Conservation (phyloP, 371 early-diverging fungal genomes). For the Blakeslea trispora region DNA sequence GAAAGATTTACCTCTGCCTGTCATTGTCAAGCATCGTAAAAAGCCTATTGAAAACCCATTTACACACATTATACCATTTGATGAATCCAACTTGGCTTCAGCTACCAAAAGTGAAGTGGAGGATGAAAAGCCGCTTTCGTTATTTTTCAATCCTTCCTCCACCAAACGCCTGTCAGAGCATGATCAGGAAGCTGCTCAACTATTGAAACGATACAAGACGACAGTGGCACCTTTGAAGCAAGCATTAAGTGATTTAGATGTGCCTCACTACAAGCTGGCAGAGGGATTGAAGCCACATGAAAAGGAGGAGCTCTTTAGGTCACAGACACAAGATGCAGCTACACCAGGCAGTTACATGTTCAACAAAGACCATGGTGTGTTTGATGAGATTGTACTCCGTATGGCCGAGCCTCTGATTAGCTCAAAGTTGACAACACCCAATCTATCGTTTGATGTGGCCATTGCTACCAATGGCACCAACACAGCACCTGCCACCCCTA, state of each 20-base stretch:
- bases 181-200: not conserved
- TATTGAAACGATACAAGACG: constrained; percentile 6
- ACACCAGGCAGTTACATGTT: constrained; percentile 47
- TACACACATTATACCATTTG: constrained; percentile 52
- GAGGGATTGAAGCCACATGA: constrained; percentile 24
- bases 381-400: constrained; percentile 36
- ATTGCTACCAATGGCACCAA: constrained; percentile 2
- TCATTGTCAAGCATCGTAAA: constrained; percentile 41
- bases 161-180: constrained; percentile 1
- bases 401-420: constrained; percentile 42
- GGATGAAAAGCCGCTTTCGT: constrained; percentile 8
- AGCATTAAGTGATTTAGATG: constrained; percentile 23
- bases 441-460: constrained; percentile 44
- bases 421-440: constrained; percentile 45
- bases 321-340: constrained; percentile 40
- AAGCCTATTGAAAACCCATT: constrained; percentile 56
- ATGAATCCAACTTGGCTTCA: constrained; percentile 44
- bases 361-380: constrained; percentile 29
- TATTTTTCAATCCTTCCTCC: not conserved
- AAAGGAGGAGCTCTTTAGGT: constrained; percentile 33
- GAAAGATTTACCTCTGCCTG: constrained; percentile 26
- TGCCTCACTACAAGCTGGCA: constrained; percentile 21
- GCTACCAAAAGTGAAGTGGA: constrained; percentile 12
- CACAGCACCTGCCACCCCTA: constrained; percentile 15
- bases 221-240: constrained; percentile 14